phyloP scores from a whole-genome alignment of 768 basidiomycete genomes.

The Podaxis mareebaensis region DNA sequence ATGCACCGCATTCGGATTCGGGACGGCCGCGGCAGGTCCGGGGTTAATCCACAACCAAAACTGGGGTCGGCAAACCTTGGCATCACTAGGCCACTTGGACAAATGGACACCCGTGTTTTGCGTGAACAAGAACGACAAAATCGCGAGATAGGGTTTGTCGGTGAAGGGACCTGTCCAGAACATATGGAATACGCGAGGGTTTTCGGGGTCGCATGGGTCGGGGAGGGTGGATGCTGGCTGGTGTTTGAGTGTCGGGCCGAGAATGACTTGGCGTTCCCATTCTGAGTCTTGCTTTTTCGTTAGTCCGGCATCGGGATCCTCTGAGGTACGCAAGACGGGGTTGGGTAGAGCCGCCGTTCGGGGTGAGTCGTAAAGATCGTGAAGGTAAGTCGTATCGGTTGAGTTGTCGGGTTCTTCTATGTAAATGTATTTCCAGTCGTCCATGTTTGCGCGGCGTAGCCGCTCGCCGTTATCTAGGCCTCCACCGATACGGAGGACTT shows the following conservation, averaged over 20 bases:
- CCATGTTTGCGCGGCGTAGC: conserved; percentile 68
- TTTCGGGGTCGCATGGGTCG: conserved; percentile 67
- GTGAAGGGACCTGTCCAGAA: conserved; percentile 98
- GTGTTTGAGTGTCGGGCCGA: conserved; percentile 49
- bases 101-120: conserved; percentile 86
- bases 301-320: conserved; percentile 55
- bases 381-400: conserved; percentile 23
- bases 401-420: conserved; percentile 47
- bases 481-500: conserved; percentile 83
- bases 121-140: conserved; percentile 90
- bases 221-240: conserved; percentile 40
- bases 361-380: conserved; percentile 9
- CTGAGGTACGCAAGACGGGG: conserved; percentile 22
- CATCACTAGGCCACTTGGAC: conserved; percentile 36
- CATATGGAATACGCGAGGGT: conserved; percentile 88
- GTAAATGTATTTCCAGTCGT: conserved; percentile 83
- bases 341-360: conserved; percentile 18
- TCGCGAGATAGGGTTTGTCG: conserved; percentile 93
- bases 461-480: conserved; percentile 79
- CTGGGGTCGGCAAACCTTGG: conserved; percentile 75
- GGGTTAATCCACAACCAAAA: conserved; percentile 98
- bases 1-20: conserved; percentile 71
- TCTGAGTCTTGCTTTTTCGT: conserved; percentile 55
- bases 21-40: conserved; percentile 82
- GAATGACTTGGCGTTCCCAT: conserved; percentile 55